phyloP scores from a whole-genome alignment of 345 rosid genomes.

The Raphanus raphanistrum region DNA sequence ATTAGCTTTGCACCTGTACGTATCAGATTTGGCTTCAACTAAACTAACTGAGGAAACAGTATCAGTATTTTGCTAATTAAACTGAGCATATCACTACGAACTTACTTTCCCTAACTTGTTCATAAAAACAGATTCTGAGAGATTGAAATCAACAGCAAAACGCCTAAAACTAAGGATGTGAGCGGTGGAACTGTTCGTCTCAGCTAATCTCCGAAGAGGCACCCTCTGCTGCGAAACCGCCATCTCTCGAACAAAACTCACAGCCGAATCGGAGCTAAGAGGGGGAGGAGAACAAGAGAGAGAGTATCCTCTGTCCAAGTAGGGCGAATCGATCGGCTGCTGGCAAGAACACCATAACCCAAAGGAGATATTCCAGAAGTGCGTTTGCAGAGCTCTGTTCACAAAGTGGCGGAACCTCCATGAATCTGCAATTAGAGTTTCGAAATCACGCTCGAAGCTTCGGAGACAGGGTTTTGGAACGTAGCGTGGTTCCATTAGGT shows the following conservation, averaged over 20 bases:
- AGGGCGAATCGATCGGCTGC: conserved; percentile 19
- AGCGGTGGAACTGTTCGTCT: conserved; percentile 25
- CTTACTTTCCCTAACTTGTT: conserved; percentile 22
- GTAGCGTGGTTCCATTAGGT: conserved; percentile 27
- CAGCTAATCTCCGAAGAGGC: conserved; percentile 34
- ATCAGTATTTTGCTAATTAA: neutral
- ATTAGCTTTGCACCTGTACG: conserved; percentile 32
- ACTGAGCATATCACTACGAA: neutral
- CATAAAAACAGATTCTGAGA: conserved; percentile 21
- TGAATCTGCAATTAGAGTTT: conserved; percentile 14
- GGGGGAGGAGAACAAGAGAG: conserved; percentile 8
- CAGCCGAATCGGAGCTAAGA: conserved; percentile 6
- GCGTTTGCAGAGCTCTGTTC: conserved; percentile 31
- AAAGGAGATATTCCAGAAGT: conserved; percentile 38
- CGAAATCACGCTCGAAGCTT: conserved; percentile 33
- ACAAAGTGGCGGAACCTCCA: conserved; percentile 15
- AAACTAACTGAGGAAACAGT: no score
- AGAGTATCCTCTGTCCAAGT: conserved; percentile 19
- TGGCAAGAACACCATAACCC: conserved; percentile 38
- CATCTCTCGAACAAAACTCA: conserved; percentile 25
- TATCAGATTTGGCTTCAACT: neutral
- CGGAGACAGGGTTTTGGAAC: conserved; percentile 25
- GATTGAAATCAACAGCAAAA: conserved; percentile 17
- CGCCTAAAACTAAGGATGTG: conserved; percentile 39
- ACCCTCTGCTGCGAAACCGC: conserved; percentile 13